These are phyloP conservation scores for Termitomyces sp. DNA, from an alignment of 768 basidiomycete species.

Conservation along the genomic window DNA sequence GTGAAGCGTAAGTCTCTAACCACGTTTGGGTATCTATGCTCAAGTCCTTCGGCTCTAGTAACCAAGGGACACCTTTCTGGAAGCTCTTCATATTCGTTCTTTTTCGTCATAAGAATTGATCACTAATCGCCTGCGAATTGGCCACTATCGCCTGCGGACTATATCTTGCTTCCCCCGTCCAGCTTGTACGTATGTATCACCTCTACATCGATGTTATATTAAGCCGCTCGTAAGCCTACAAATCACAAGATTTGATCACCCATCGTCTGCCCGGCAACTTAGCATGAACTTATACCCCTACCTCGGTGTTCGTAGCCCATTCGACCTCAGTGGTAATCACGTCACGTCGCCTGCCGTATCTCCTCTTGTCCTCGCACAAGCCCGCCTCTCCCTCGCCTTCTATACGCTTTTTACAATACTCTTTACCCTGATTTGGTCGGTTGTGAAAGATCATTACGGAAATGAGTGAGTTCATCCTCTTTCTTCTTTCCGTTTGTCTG, in stretches of 20 bases:
- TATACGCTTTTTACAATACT: constrained; percentile 42
- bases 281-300: not conserved
- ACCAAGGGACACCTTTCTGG: not conserved
- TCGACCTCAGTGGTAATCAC: not conserved
- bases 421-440: constrained; percentile 31
- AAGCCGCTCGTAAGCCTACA: too few relatives aligned
- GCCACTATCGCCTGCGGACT: not conserved
- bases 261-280: too few relatives aligned
- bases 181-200: not conserved
- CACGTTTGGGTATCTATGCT: not conserved
- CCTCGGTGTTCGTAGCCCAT: not conserved
- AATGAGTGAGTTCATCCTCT: constrained; percentile 22
- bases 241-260: too few relatives aligned
- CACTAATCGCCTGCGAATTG: too few relatives aligned
- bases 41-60: not conserved
- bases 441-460: constrained; percentile 22
- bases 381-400: constrained; percentile 43
- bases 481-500: not conserved
- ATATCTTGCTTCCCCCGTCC: not conserved
- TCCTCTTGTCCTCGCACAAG: constrained; percentile 29
- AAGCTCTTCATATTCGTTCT: not conserved
- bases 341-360: not conserved
- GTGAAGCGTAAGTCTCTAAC: not conserved
- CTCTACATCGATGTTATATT: too few relatives aligned
- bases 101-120: too few relatives aligned